Percentiles rank a stretch among this genome's conserved stretches.
These are phyloP conservation scores for Citeromyces nyonsensis DNA, from an alignment of 805 yeast species.

Conservation along the genomic window DNA sequence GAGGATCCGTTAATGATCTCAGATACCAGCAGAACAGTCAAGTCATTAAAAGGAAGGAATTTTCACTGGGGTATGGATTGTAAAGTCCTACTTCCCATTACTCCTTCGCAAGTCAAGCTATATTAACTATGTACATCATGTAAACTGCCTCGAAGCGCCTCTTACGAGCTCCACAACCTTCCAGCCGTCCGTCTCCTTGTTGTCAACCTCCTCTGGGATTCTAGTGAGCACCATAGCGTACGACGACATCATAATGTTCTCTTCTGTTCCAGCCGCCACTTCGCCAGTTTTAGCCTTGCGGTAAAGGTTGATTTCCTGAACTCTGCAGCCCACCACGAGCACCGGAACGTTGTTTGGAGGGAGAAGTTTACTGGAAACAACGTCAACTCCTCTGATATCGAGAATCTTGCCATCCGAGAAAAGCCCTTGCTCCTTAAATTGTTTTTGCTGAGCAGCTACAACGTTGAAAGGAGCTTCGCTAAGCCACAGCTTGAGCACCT, in stretches of 20 bases:
- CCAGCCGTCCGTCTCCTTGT: constrained; percentile 94
- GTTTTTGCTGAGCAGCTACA: constrained; percentile 87
- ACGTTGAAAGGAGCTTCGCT: constrained; percentile 95
- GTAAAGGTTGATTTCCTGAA: constrained; percentile 86
- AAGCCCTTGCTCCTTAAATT: constrained; percentile 78
- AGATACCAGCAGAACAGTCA: too few relatives aligned
- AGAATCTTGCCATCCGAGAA: constrained; percentile 83
- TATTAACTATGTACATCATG: constrained; percentile 12
- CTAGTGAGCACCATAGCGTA: constrained; percentile 94
- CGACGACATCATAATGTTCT: constrained; percentile 81
- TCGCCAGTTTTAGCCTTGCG: constrained; percentile 87
- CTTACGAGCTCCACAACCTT: constrained; percentile 86
- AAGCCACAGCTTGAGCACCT: constrained; percentile 75
- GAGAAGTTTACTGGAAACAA: constrained; percentile 72
- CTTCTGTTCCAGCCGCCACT: constrained; percentile 91
- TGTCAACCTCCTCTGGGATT: constrained; percentile 80
- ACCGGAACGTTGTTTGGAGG: constrained; percentile 92
- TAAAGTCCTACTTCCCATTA: too few relatives aligned
- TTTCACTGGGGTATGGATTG: too few relatives aligned
- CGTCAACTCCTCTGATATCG: constrained; percentile 91
- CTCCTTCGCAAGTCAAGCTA: neutral
- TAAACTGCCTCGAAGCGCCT: constrained; percentile 81
- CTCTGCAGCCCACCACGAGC: constrained; percentile 85
- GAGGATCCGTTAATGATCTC: too few relatives aligned
- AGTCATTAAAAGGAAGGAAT: too few relatives aligned